phyloP scores from a whole-genome alignment of 306 rosid species.

The Betula pendula region DNA sequence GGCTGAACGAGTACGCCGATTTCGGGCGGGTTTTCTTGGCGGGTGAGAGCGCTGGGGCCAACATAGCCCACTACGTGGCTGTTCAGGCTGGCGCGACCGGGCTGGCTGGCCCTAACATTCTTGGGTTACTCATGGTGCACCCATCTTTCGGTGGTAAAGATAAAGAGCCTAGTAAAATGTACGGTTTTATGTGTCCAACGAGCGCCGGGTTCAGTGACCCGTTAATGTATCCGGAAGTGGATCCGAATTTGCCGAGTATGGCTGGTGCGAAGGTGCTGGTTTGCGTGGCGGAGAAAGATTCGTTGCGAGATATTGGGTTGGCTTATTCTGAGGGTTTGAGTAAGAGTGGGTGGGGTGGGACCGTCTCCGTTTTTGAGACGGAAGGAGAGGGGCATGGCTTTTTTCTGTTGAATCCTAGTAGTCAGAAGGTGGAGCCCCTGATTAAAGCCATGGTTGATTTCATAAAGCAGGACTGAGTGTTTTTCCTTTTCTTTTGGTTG shows the following conservation, averaged over 20 bases:
- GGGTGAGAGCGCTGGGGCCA: conserved; percentile 36
- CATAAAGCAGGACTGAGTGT: background rate
- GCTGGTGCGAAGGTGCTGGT: conserved; percentile 21
- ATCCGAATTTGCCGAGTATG: conserved; percentile 8
- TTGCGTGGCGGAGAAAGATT: conserved; percentile 29
- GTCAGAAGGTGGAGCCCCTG: conserved; percentile 3
- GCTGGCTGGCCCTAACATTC: conserved; percentile 1
- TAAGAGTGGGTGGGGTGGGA: conserved; percentile 22
- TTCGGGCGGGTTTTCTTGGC: conserved; percentile 28
- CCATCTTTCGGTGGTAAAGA: conserved; percentile 22
- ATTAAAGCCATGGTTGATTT: conserved; percentile 4
- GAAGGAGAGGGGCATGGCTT: conserved; percentile 30
- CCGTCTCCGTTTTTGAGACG: conserved; percentile 8
- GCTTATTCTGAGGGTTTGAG: conserved; percentile 6
- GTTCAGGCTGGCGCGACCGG: conserved; percentile 21
- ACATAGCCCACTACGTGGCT: conserved; percentile 30
- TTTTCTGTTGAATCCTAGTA: conserved; percentile 17
- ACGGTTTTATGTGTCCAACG: conserved; percentile 7
- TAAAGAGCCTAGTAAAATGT: conserved; percentile 8
- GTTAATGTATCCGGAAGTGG: conserved; percentile 18
- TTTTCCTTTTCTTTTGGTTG: too few species aligned
- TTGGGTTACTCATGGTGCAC: conserved; percentile 20
- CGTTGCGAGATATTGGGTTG: conserved; percentile 19
- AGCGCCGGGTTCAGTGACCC: conserved; percentile 18
- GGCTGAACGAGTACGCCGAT: conserved; percentile 30